Evolutionary conservation across 371 early-diverging fungal species (phyloP).

Genomic region (Syncephalis plumigaleata): DNA sequence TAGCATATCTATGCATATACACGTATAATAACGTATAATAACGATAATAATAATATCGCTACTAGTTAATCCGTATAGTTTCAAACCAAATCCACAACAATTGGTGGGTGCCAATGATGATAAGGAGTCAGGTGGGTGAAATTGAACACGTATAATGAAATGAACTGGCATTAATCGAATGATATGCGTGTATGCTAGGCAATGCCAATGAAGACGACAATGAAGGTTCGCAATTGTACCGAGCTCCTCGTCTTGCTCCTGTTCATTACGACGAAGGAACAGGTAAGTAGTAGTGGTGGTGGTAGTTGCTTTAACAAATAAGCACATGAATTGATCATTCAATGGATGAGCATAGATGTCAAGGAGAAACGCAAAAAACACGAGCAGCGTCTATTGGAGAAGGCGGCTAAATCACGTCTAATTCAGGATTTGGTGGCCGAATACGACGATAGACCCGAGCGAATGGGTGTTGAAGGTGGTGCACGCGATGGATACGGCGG

Average conservation of each 20-base stretch:
- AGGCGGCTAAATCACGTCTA: slow-evolving; percentile 70
- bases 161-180: too few species aligned
- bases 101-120: slow-evolving; percentile 27
- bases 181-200: too few species aligned
- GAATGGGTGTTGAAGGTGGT: slow-evolving; percentile 47
- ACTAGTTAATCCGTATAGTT: slow-evolving; percentile 43
- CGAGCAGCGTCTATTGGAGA: slow-evolving; percentile 40
- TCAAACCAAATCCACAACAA: slow-evolving; percentile 72
- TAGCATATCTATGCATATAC: not conserved
- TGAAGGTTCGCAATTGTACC: slow-evolving; percentile 33
- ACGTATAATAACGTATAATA: not conserved
- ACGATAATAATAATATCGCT: not conserved
- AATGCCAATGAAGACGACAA: slow-evolving; percentile 3
- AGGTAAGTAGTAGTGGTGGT: slow-evolving; percentile 5
- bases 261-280: slow-evolving; percentile 66
- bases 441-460: slow-evolving; percentile 79
- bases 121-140: slow-evolving; percentile 19
- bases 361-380: slow-evolving; percentile 35
- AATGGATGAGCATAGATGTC: slow-evolving; percentile 3
- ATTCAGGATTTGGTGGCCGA: slow-evolving; percentile 72
- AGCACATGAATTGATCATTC: not conserved
- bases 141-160: too few species aligned
- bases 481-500: slow-evolving; percentile 34
- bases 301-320: not conserved
- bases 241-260: slow-evolving; percentile 77